phyloP scores from a whole-genome alignment of 441 rosid species.

The Euphorbia neoarborescens region DNA sequence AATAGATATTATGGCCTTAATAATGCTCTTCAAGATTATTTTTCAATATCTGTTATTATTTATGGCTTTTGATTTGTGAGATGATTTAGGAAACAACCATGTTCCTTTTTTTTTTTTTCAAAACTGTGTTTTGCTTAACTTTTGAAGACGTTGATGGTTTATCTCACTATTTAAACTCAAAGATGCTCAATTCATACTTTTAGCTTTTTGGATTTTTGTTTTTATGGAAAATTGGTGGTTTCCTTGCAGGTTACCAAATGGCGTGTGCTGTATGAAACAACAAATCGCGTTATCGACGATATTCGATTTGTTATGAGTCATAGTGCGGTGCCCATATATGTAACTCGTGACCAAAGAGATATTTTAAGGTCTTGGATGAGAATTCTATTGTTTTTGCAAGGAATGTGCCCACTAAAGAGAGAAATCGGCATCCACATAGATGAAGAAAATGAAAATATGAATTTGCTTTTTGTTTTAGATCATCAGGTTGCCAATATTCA shows the following conservation, averaged over 20 bases:
- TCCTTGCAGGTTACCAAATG: conserved; percentile 59
- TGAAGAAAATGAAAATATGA: conserved; percentile 60
- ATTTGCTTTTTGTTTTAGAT: conserved; percentile 57
- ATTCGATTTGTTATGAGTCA: conserved; percentile 84
- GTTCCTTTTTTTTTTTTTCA: neutral
- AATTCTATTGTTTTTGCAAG: conserved; percentile 81
- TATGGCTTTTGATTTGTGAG: neutral
- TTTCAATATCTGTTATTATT: neutral
- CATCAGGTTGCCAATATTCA: conserved; percentile 63
- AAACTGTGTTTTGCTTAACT: neutral
- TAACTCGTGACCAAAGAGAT: conserved; percentile 51
- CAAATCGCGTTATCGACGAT: conserved; percentile 71
- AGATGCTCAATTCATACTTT: neutral
- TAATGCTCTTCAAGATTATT: neutral
- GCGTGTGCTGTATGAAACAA: conserved; percentile 55
- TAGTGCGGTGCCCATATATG: conserved; percentile 57
- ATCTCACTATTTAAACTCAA: neutral
- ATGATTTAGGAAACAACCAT: neutral
- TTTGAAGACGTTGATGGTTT: neutral
- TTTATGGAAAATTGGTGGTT: conserved; percentile 21
- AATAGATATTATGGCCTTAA: neutral
- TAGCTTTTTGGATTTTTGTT: conserved; percentile 2
- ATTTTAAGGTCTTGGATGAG: conserved; percentile 69
- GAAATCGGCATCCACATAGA: conserved; percentile 70
- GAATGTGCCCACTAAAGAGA: conserved; percentile 80